Percentiles rank a stretch among this genome's conserved stretches.
Conservation (phyloP, 495 filamentous ascomycete genomes). For the Cryomyces antarcticus region DNA sequence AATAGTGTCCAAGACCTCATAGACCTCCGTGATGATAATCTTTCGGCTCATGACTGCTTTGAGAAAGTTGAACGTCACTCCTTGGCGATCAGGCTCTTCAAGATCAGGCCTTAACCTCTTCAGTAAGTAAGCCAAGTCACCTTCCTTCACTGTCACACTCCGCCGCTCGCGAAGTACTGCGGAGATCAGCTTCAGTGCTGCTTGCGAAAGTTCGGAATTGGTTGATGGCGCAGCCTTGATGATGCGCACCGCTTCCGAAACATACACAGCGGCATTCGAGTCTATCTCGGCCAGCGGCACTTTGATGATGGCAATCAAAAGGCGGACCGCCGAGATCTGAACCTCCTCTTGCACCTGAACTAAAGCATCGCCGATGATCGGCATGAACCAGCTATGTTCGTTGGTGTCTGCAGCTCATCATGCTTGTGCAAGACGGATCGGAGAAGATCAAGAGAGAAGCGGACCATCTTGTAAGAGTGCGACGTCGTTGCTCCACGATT, state of each 20-base stretch:
- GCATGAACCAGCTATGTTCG: slow-evolving; percentile 65
- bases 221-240: slow-evolving; percentile 59
- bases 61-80: slow-evolving; percentile 83
- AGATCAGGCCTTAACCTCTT: slow-evolving; percentile 71
- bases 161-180: slow-evolving; percentile 67
- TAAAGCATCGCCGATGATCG: slow-evolving; percentile 70
- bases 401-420: slow-evolving; percentile 51
- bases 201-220: slow-evolving; percentile 61
- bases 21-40: slow-evolving; percentile 67
- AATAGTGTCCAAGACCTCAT: slow-evolving; percentile 74
- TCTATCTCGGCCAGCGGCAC: slow-evolving; percentile 56
- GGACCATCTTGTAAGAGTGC: slow-evolving; percentile 61
- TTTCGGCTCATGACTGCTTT: slow-evolving; percentile 67
- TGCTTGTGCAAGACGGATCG: slow-evolving; percentile 65
- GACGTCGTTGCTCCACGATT: slow-evolving; percentile 46
- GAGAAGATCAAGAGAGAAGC: slow-evolving; percentile 72
- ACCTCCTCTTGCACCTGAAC: slow-evolving; percentile 74
- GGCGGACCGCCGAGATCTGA: slow-evolving; percentile 59
- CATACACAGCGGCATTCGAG: slow-evolving; percentile 51
- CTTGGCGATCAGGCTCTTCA: slow-evolving; percentile 76
- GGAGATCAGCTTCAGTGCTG: slow-evolving; percentile 67
- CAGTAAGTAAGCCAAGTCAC: slow-evolving; percentile 64
- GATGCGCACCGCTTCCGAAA: slow-evolving; percentile 61
- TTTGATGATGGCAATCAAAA: slow-evolving; percentile 68
- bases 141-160: slow-evolving; percentile 54